phyloP scores from a whole-genome alignment of 306 rosid species.

The Prosopis cineraria region DNA sequence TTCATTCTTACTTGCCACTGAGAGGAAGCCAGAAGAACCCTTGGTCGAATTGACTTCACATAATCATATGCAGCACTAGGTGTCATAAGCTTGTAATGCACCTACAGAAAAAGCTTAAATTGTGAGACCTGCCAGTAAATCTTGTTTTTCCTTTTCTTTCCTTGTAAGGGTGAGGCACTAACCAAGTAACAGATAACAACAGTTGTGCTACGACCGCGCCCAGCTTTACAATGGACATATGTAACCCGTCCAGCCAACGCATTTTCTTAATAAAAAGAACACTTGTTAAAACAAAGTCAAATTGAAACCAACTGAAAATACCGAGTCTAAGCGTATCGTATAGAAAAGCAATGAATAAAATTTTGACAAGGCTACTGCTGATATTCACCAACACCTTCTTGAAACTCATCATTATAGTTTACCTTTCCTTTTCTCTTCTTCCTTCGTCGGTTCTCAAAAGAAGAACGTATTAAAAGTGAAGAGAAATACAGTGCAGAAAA shows the following conservation, averaged over 20 bases:
- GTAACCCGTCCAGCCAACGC: conserved; percentile 71
- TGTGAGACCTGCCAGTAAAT: conserved; percentile 28
- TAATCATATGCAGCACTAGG: conserved; percentile 84
- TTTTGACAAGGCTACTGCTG: background rate
- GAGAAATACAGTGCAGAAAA: conserved; percentile 5
- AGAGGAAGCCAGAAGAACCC: conserved; percentile 91
- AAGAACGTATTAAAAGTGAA: background rate
- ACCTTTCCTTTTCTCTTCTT: background rate
- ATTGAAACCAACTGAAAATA: conserved; percentile 13
- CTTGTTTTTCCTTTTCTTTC: background rate
- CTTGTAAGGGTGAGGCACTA: conserved; percentile 31
- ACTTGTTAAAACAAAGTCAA: conserved; percentile 1
- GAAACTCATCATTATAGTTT: background rate
- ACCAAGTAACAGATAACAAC: conserved; percentile 95
- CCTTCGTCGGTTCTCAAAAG: background rate
- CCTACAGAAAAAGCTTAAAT: conserved; percentile 49
- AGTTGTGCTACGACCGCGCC: conserved; percentile 98
- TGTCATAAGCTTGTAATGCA: conserved; percentile 86
- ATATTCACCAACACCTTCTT: background rate
- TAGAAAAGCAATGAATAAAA: background rate
- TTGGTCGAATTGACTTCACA: conserved; percentile 81
- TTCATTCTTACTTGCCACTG: conserved; percentile 77
- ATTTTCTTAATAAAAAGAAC: conserved; percentile 56
- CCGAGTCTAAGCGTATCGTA: background rate
- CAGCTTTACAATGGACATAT: conserved; percentile 99